These are phyloP conservation scores for Actinomortierella ambigua DNA, from an alignment of 371 early-diverging fungal genomes.

Conservation along the genomic window DNA sequence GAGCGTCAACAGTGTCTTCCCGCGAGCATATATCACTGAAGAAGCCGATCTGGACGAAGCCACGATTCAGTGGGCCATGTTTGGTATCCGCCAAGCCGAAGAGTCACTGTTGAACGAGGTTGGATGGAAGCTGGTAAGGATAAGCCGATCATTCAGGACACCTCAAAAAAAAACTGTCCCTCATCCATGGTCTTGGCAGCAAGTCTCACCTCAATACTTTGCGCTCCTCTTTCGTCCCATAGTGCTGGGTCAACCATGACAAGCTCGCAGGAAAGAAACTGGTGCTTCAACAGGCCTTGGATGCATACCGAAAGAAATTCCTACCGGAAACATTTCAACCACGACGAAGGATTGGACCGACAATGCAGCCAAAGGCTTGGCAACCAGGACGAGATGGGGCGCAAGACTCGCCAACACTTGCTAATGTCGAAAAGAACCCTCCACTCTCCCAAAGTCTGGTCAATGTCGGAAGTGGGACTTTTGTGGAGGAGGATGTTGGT, in stretches of 20 bases:
- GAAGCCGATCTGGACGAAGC: slow-evolving; percentile 3
- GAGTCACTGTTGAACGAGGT: slow-evolving; percentile 38
- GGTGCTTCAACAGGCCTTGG: slow-evolving; percentile 34
- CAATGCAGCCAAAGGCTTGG: not conserved
- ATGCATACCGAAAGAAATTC: slow-evolving; percentile 36
- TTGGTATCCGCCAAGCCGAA: slow-evolving; percentile 27
- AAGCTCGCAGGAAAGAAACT: slow-evolving; percentile 22
- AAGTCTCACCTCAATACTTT: too few relatives aligned
- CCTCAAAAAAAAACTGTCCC: too few relatives aligned
- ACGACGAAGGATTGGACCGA: slow-evolving; percentile 22
- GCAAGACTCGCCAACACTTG: too few relatives aligned
- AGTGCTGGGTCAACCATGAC: slow-evolving; percentile 23
- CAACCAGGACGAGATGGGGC: not conserved
- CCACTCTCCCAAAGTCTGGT: not conserved
- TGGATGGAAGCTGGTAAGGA: slow-evolving; percentile 42
- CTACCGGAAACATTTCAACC: slow-evolving; percentile 34
- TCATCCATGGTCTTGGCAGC: too few relatives aligned
- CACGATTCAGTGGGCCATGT: slow-evolving; percentile 10
- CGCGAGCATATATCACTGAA: slow-evolving; percentile 19
- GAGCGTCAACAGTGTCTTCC: slow-evolving; percentile 28
- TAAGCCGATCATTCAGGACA: too few relatives aligned
- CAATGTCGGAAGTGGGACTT: not conserved
- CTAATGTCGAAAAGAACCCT: too few relatives aligned
- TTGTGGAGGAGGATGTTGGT: not conserved
- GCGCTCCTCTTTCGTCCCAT: not conserved